phyloP scores from a whole-genome alignment of 2,329 filamentous ascomycete species.

The Scolecobasidium constrictum region DNA sequence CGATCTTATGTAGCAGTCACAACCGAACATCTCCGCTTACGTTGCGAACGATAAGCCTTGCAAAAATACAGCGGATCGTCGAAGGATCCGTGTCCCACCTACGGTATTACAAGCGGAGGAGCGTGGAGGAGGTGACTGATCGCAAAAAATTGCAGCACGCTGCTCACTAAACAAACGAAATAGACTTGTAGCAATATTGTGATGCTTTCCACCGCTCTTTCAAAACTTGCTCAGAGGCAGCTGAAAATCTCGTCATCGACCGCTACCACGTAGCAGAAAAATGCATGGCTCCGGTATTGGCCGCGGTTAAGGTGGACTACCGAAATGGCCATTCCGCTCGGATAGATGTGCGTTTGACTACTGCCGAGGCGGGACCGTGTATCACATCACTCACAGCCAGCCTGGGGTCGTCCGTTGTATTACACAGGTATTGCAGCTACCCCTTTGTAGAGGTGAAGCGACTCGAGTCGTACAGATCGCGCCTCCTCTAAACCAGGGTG shows the following conservation, averaged over 20 bases:
- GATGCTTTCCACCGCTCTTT: too few species aligned
- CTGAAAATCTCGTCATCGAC: not conserved
- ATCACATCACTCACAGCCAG: not conserved
- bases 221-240: too few species aligned
- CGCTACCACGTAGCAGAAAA: not conserved
- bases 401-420: not conserved
- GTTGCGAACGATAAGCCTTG: not conserved
- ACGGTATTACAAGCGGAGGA: not conserved
- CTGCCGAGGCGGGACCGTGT: not conserved
- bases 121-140: not conserved
- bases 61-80: not conserved
- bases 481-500: not conserved
- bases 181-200: too few species aligned
- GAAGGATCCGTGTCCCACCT: not conserved
- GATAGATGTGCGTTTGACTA: not conserved
- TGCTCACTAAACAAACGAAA: too few species aligned
- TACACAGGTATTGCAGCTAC: not conserved
- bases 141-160: too few species aligned
- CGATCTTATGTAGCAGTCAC: not conserved
- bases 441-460: not conserved
- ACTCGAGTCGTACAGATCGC: not conserved
- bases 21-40: not conserved
- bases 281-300: not conserved
- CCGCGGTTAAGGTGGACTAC: not conserved
- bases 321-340: not conserved